These are phyloP conservation scores for Pestalotiopsis sp. DNA, from an alignment of 2,329 filamentous ascomycete genomes.

Conservation along the genomic window DNA sequence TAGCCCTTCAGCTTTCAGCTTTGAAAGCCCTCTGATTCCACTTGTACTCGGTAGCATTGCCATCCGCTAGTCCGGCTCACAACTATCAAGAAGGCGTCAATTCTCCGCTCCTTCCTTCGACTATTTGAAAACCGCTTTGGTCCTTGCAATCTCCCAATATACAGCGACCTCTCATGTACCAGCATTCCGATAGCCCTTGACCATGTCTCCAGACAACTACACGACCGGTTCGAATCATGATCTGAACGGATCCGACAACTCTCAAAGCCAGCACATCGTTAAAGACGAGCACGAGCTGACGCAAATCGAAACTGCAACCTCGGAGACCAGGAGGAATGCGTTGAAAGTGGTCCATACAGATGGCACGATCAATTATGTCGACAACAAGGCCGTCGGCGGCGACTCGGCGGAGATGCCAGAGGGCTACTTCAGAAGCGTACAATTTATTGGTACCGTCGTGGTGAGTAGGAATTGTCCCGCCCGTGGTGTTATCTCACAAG, in stretches of 20 bases:
- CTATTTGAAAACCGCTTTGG: neutral
- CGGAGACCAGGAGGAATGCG: neutral
- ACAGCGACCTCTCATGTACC: neutral
- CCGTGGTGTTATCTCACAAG: neutral
- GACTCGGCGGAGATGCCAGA: slow-evolving; percentile 39
- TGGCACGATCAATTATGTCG: slow-evolving; percentile 42
- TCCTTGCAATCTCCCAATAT: neutral
- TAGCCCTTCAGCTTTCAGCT: neutral
- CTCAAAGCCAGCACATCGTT: neutral
- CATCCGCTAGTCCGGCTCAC: neutral
- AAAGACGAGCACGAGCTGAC: slow-evolving; percentile 14
- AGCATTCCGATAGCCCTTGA: neutral
- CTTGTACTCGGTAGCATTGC: neutral
- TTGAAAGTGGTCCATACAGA: slow-evolving; percentile 32
- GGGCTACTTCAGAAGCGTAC: slow-evolving; percentile 40
- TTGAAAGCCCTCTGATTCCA: neutral
- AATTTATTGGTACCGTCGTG: slow-evolving; percentile 42
- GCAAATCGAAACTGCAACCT: slow-evolving; percentile 3
- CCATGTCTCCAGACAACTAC: neutral
- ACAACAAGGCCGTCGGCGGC: slow-evolving; percentile 43
- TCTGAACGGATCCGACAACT: neutral
- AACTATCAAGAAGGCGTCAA: neutral
- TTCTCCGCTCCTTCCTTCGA: neutral
- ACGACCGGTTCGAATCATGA: neutral
- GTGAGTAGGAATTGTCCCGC: slow-evolving; percentile 18